A percentile compares a stretch with the other conserved stretches of the same genome.
Evolutionary conservation across 768 basidiomycete genomes (phyloP).

Genomic region (Lentinus brumalis): DNA sequence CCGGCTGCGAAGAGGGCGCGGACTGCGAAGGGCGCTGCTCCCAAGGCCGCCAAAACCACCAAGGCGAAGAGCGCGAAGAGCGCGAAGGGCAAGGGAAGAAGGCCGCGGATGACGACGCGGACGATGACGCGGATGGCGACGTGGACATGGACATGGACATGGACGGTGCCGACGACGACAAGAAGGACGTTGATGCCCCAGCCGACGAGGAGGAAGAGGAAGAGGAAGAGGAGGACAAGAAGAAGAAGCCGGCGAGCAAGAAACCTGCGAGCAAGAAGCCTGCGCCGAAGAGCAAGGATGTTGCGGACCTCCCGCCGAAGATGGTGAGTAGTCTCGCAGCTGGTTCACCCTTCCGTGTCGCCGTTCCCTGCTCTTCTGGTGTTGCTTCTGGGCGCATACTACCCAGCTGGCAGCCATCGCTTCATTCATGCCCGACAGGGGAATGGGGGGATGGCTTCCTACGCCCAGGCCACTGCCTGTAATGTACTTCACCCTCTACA

Average conservation of each 20-base stretch:
- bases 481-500: too few species aligned
- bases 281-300: conserved; percentile 5
- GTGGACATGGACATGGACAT: conserved; percentile 19
- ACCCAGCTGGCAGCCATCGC: too few species aligned
- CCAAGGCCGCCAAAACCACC: conserved; percentile 1
- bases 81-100: conserved; percentile 5
- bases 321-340: conserved; percentile 38
- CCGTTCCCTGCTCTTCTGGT: too few species aligned
- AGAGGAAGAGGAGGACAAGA: conserved; percentile 20
- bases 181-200: conserved; percentile 15
- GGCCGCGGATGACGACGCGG: conserved; percentile 19
- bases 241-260: conserved; percentile 2
- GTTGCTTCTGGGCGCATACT: too few species aligned
- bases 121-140: conserved; percentile 21
- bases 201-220: conserved; percentile 29
- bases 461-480: too few species aligned
- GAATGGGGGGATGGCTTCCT: too few species aligned
- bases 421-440: too few species aligned
- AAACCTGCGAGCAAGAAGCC: conserved; percentile 7
- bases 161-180: conserved; percentile 17
- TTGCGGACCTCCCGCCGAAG: conserved; percentile 38
- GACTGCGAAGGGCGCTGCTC: conserved; percentile 12
- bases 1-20: conserved; percentile 13
- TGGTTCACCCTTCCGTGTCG: not conserved
- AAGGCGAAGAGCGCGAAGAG: conserved; percentile 4